phyloP scores from a whole-genome alignment of 768 basidiomycete species.

The Psilocybe cubensis region DNA sequence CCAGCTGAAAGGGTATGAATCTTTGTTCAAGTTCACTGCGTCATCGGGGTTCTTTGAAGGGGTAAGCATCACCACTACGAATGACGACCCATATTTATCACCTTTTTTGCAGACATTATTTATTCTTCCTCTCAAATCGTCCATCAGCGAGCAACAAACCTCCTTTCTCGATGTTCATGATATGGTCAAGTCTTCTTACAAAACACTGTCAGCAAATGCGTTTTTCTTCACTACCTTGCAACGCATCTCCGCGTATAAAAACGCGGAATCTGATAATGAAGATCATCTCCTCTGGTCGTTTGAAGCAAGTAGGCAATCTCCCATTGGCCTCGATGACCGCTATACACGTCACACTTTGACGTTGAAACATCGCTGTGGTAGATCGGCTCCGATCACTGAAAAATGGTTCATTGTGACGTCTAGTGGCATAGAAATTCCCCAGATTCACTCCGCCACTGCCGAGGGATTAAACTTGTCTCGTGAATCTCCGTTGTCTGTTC shows the following conservation, averaged over 20 bases:
- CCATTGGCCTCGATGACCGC: not conserved
- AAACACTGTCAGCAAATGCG: slow-evolving; percentile 10
- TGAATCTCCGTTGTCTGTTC: slow-evolving; percentile 6
- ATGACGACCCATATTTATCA: not conserved
- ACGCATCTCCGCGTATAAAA: slow-evolving; percentile 6
- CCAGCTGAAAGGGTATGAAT: slow-evolving; percentile 39
- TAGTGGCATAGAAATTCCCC: not conserved
- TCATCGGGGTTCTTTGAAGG: slow-evolving; percentile 13
- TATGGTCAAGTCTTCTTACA: slow-evolving; percentile 11
- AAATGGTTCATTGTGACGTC: slow-evolving; percentile 17
- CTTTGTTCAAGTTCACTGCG: slow-evolving; percentile 38
- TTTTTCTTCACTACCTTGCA: slow-evolving; percentile 18
- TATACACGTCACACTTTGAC: not conserved
- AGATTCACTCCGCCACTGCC: slow-evolving; percentile 10
- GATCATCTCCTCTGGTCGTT: not conserved
- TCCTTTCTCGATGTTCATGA: not conserved
- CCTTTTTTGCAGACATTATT: slow-evolving; percentile 15
- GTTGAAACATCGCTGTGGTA: not conserved
- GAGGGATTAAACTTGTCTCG: slow-evolving; percentile 8
- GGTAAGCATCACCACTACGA: slow-evolving; percentile 4
- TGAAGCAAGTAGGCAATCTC: not conserved
- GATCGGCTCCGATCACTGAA: not conserved
- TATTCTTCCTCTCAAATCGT: slow-evolving; percentile 14
- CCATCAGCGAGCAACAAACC: slow-evolving; percentile 9
- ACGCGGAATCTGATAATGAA: not conserved